These are phyloP conservation scores for Lagenaria siceraria DNA, from an alignment of 306 rosid species.

Conservation along the genomic window DNA sequence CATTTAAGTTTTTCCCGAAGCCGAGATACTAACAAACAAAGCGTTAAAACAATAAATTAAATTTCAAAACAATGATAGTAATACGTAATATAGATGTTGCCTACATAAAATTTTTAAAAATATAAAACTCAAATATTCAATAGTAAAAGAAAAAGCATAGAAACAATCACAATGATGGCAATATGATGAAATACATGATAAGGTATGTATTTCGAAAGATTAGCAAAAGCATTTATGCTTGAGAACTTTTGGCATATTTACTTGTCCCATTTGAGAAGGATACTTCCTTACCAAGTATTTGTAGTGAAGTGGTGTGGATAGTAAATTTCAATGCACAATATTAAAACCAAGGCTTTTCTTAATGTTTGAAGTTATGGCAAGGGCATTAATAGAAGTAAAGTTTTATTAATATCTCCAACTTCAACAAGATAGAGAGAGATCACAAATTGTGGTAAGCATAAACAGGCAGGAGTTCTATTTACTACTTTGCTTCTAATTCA, in stretches of 20 bases:
- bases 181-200: background rate
- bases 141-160: background rate
- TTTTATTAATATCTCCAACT: background rate
- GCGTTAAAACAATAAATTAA: background rate
- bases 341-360: background rate
- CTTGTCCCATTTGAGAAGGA: background rate
- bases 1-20: background rate
- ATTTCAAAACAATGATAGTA: background rate
- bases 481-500: background rate
- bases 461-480: background rate
- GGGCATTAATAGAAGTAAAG: background rate
- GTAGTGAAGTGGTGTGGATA: background rate
- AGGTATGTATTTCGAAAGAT: background rate
- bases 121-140: background rate
- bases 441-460: background rate
- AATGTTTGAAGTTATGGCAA: background rate
- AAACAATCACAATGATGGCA: background rate
- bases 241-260: background rate
- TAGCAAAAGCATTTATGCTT: slow-evolving; percentile 1
- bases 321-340: background rate
- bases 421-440: background rate
- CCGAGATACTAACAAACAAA: background rate
- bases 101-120: background rate
- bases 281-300: background rate
- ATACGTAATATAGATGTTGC: background rate